A percentile compares a stretch with the other conserved stretches of the same genome.
Conservation (phyloP, 495 filamentous ascomycete species). For the Annulohypoxylon stygium region DNA sequence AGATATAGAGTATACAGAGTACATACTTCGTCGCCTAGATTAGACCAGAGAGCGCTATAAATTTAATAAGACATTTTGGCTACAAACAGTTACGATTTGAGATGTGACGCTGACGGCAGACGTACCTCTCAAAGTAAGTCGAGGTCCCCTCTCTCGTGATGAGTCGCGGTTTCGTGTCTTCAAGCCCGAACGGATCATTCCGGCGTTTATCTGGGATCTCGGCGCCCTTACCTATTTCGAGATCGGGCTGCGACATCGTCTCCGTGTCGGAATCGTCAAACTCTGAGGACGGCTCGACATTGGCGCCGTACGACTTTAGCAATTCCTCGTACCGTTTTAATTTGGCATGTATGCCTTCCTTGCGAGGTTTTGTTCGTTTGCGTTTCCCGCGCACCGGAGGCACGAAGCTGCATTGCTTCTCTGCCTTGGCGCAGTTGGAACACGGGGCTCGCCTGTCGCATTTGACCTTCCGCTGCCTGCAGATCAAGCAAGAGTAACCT, state of each 20-base stretch:
- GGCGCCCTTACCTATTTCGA: conserved; percentile 11
- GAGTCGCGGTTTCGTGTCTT: conserved; percentile 31
- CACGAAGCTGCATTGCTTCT: conserved; percentile 58
- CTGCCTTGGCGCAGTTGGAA: conserved; percentile 61
- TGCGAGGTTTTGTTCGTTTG: conserved; percentile 54
- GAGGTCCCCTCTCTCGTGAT: conserved; percentile 37
- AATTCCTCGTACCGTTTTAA: conserved; percentile 51
- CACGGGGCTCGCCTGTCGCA: conserved; percentile 66
- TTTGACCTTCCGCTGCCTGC: conserved; percentile 77
- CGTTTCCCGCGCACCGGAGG: conserved; percentile 58
- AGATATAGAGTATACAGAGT: too few species aligned
- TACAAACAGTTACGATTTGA: not conserved
- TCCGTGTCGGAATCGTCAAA: conserved; percentile 34
- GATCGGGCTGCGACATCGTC: conserved; percentile 19
- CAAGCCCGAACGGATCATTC: conserved; percentile 9
- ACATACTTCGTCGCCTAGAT: conserved; percentile 32
- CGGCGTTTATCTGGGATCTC: conserved; percentile 1
- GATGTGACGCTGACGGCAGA: not conserved
- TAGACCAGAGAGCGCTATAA: conserved; percentile 31
- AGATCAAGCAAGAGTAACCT: conserved; percentile 54
- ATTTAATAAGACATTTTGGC: not conserved
- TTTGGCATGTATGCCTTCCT: conserved; percentile 52
- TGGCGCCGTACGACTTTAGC: conserved; percentile 40
- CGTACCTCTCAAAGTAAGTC: conserved; percentile 43
- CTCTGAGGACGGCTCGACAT: conserved; percentile 29